A percentile compares a stretch with the other conserved stretches of the same genome.
phyloP scores from a whole-genome alignment of 2,329 filamentous ascomycete genomes.

The Fusarium lyarnte region DNA sequence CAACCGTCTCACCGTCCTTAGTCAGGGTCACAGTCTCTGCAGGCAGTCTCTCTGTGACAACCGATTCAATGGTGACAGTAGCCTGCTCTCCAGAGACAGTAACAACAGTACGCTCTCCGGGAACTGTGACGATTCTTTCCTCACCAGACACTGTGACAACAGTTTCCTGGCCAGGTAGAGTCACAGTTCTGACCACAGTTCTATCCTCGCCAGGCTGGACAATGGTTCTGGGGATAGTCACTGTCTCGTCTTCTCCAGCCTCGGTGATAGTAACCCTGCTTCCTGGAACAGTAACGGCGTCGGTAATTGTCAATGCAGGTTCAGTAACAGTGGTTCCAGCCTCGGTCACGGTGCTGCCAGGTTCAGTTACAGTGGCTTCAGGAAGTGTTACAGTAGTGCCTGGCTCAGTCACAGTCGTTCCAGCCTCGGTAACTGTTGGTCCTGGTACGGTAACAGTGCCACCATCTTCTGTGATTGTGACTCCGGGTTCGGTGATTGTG shows the following conservation, averaged over 20 bases:
- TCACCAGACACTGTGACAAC: slow-evolving; percentile 39
- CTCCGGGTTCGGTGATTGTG: slow-evolving; percentile 17
- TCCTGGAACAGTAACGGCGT: slow-evolving; percentile 19
- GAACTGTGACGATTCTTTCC: slow-evolving; percentile 36
- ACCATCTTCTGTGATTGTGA: slow-evolving; percentile 16
- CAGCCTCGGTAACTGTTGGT: slow-evolving; percentile 11
- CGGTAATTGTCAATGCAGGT: slow-evolving; percentile 23
- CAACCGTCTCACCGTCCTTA: slow-evolving; percentile 42
- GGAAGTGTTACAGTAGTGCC: slow-evolving; percentile 10
- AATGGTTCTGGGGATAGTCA: slow-evolving; percentile 30
- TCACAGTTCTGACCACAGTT: slow-evolving; percentile 37
- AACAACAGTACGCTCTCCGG: slow-evolving; percentile 38
- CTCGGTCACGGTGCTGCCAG: slow-evolving; percentile 10
- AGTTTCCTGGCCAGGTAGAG: slow-evolving; percentile 35
- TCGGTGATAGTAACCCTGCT: slow-evolving; percentile 26
- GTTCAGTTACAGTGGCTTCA: neutral
- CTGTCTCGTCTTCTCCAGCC: slow-evolving; percentile 11
- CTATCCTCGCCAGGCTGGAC: slow-evolving; percentile 20
- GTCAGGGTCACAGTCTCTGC: slow-evolving; percentile 48
- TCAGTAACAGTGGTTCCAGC: slow-evolving; percentile 10
- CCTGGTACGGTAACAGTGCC: slow-evolving; percentile 11
- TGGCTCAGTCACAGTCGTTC: slow-evolving; percentile 13
- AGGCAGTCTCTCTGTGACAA: slow-evolving; percentile 44
- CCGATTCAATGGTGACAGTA: slow-evolving; percentile 47
- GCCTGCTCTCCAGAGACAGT: slow-evolving; percentile 29